Evolutionary conservation across 306 rosid genomes (phyloP), one percentile per base, ranked within the genome.

Genomic region (Begonia masoniana): DNA sequence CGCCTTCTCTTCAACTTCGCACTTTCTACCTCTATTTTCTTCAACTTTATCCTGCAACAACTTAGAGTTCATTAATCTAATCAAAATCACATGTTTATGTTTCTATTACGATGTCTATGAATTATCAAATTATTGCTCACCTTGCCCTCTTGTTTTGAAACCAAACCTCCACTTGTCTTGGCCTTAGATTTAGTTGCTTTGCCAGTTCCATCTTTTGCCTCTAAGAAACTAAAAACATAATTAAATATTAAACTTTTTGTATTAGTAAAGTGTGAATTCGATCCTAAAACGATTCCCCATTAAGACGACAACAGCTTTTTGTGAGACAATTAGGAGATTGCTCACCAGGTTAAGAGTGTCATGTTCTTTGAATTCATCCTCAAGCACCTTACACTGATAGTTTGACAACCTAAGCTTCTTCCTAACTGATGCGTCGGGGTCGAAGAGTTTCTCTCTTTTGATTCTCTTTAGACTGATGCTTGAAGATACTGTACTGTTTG

Each of bases 161-260:
- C 93, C 95, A 86, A 66, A 86, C 96, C 73, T 82, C 88, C 75
- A 86, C 88, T 66, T 86, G 96, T 54, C 93, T 78, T 3, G 96
- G 74, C 66, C 69, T 74, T 66, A 86, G 78, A 70, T 69, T 80
- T 85, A 82, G 60, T 35, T 65, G 79, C 65, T 75, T 72, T n/a
- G 93, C 95, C 80, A 86, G 63, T 39, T 75, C 83, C 70, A 71
- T 82, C 79, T 82, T 86, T 74, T 82, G 93, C 61, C 71, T 86
- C 95, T 86, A 72, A 15, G 52, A 11, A 31, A 1, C 14, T 52
- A 6, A 7, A n/a, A 14, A 49, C 24, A 1, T 16, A 39, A 56
- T 7, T 12, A 12, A 2, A 42, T 21, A 21, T 21, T 21, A 21
- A 21, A 21, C 24, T 43, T 43, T 43, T 43, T 43, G 10, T 43